Conservation (phyloP, 2,329 filamentous ascomycete genomes). For the Sporothrix dimorphospora region DNA sequence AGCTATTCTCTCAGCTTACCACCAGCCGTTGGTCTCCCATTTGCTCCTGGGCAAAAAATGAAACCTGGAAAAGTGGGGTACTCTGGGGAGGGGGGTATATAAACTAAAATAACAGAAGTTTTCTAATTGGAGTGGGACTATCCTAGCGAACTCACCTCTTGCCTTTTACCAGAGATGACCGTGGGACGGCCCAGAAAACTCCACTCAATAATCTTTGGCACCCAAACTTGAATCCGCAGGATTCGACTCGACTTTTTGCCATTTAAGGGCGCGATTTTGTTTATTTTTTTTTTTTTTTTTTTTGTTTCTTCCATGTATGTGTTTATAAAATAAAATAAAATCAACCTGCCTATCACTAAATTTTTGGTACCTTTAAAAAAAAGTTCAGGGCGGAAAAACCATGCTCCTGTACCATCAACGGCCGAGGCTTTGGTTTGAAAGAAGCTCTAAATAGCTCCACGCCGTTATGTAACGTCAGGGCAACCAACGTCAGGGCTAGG, state of each 20-base stretch:
- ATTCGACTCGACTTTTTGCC: slow-evolving; percentile 30
- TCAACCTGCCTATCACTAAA: too few species aligned
- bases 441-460: neutral
- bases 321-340: neutral
- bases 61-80: slow-evolving; percentile 32
- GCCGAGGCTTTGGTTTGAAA: neutral
- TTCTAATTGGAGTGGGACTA: slow-evolving; percentile 36
- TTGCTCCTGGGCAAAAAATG: neutral
- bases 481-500: neutral
- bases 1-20: neutral
- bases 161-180: slow-evolving; percentile 38
- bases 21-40: neutral
- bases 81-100: slow-evolving; percentile 27
- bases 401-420: too few species aligned
- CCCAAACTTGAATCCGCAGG: slow-evolving; percentile 31
- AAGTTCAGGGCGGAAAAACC: too few species aligned
- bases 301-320: neutral
- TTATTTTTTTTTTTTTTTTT: slow-evolving; percentile 25
- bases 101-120: slow-evolving; percentile 26
- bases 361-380: too few species aligned
- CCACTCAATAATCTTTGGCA: slow-evolving; percentile 37
- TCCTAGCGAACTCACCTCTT: slow-evolving; percentile 38
- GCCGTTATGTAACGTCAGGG: neutral
- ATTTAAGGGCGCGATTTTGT: neutral
- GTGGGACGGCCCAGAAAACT: slow-evolving; percentile 36